Percentiles rank a stretch among this genome's conserved stretches.
These are phyloP conservation scores for Protea cynaroides DNA, from an alignment of 164 flowering plant species.

Conservation along the genomic window DNA sequence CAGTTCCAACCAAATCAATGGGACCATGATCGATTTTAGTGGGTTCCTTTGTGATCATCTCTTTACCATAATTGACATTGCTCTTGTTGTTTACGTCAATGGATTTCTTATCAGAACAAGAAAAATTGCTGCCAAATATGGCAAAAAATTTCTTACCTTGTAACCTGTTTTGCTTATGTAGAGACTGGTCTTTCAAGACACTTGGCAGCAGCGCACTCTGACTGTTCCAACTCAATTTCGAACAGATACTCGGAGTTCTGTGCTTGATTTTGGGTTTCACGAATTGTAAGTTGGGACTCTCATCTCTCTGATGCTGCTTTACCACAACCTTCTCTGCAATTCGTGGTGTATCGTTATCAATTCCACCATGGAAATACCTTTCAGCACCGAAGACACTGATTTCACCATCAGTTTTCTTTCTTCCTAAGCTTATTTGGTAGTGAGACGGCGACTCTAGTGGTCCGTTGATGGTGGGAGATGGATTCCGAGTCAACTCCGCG, in stretches of 20 bases:
- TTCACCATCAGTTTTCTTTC: slow-evolving; percentile 36
- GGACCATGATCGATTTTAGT: slow-evolving; percentile 3
- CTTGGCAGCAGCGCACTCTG: slow-evolving; percentile 42
- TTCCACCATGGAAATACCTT: slow-evolving; percentile 57
- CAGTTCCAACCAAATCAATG: slow-evolving; percentile 8
- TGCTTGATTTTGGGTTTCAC: slow-evolving; percentile 16
- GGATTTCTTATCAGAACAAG: slow-evolving; percentile 52
- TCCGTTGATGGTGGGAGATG: background rate
- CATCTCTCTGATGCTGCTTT: slow-evolving; percentile 19
- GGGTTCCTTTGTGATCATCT: slow-evolving; percentile 5
- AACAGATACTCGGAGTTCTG: slow-evolving; percentile 44
- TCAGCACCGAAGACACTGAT: slow-evolving; percentile 70
- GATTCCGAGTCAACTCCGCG: slow-evolving; percentile 14
- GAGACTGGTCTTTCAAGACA: slow-evolving; percentile 14
- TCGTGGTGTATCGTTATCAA: slow-evolving; percentile 20
- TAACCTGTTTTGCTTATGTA: slow-evolving; percentile 5
- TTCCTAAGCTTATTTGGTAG: slow-evolving; percentile 9
- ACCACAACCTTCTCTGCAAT: slow-evolving; percentile 3
- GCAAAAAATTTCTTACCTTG: slow-evolving; percentile 31
- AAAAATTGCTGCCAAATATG: slow-evolving; percentile 40
- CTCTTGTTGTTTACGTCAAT: slow-evolving; percentile 22
- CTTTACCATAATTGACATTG: slow-evolving; percentile 6
- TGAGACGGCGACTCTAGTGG: slow-evolving; percentile 9
- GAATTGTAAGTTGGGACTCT: background rate
- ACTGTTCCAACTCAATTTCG: slow-evolving; percentile 80